Evolutionary conservation across 75 land plant genomes (phyloP), one percentile per base, ranked within the genome.

Genomic region (Sequoia sempervirens): DNA sequence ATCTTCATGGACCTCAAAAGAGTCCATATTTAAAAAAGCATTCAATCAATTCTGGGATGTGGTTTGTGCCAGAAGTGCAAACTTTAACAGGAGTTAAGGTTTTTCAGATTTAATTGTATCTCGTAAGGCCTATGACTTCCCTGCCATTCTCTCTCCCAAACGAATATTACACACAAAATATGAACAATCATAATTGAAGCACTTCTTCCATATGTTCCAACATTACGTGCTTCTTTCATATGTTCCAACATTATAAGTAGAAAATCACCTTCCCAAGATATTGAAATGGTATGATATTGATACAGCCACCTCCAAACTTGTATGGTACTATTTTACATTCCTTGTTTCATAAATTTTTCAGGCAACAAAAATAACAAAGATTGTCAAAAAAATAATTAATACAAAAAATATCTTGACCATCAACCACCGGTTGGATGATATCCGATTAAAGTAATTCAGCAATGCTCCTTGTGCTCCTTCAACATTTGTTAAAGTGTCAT

Each of bases 321-420:
- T 26, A 66, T 17, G 10, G 30, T 66, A 66, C 8, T 66, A 54
- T 14, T 56, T 56, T 26, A 20, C 68, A 64, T 66, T 66, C 7
- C 0, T 66, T 6, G 30, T 5, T 66, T 28, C n/a, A n/a, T 66
- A 54, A n/a, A 56, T 14, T 41, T 53, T 56, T 87, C 81, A 90
- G 15, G 94, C 94, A 58, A 93, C 93, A 81, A 93, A 93, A 69
- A 92, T 87, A 64, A 96, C 89, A 88, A 96, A 96, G 47, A 96
- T 89, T 93, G 93, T 86, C 28, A 96, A 92, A 86, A 96, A 96
- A 4, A 93, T 86, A 12, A 96, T 84, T 83, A 96, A 86, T 43
- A 96, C 98, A 92, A 92, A 91, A 85, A 96, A 95, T 75, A 96
- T 93, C 85, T 96, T 96, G 84, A 95, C 87, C 92, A 96, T 96